Base-by-base conservation (phyloP, 768 basidiomycete genomes). In the Porphyrellus cyaneotinctus region DNA sequence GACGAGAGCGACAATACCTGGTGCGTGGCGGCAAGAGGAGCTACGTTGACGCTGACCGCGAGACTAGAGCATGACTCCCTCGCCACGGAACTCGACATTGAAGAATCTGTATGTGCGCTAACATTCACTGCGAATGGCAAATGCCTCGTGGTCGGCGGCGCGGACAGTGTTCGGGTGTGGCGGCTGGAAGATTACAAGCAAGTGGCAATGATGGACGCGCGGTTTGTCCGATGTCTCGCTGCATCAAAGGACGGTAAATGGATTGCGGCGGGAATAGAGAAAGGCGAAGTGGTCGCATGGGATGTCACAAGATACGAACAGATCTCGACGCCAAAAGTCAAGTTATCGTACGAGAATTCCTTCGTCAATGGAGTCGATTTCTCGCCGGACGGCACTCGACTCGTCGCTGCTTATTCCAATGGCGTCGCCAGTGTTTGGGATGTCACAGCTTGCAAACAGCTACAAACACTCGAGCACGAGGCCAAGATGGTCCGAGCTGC, bases 301-400 rank as follows among this genome's bases (percentile, higher is more conserved):
- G 35, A 36, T 15, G 35, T 15, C 6, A 17, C 14, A 15, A 36
- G 13, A 14, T 36, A 33, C 32, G 32, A 32, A 32, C 32, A 33
- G 32, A 13, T 3, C 71, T 72, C 0, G 65, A 72, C 38, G 32
- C 32, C 10, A 11, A 14, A 14, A 32, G 12, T 9, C 26, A 28
- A 13, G 12, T 3, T 12, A 3, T 13, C 4, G 32, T 13, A 4
- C 32, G 32, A 32, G 32, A 32, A 28, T 28, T 9, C 26, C 26
- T 28, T 28, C 9, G 26, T 32, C 32, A 4, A 32, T 3, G 32
- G 32, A 32, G 14, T 32, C 32, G 32, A 32, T 32, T 32, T 32
- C 32, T 32, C 32, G 32, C 32, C 32, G 12, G 32, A 32, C 32
- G 6, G 11, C 11, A 13, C 32, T 32, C 32, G 32, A 33, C 10